Percentiles rank a stretch among this genome's conserved stretches.
Conservation (phyloP, 345 rosid species). For the Eucalyptus virginea region DNA sequence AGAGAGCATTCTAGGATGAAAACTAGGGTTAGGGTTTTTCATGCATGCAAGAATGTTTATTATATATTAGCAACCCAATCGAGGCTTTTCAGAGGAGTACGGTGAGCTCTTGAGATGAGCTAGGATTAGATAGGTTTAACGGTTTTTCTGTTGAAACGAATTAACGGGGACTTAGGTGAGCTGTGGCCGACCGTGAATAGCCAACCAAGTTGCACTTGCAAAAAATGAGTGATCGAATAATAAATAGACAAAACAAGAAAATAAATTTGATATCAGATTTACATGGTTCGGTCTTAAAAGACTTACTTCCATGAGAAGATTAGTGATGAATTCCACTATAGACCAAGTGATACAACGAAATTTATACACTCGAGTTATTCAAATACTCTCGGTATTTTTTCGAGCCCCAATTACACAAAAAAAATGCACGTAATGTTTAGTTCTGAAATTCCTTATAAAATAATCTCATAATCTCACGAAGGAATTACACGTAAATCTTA, state of each 20-base stretch:
- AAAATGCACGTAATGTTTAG: no score
- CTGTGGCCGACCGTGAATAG: not conserved
- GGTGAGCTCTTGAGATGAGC: not conserved
- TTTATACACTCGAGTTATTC: no score
- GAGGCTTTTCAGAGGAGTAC: not conserved
- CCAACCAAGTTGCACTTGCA: not conserved
- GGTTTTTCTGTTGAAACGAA: not conserved
- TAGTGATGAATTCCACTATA: accelerated
- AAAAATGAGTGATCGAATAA: no score
- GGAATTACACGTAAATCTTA: no score
- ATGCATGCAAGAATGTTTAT: not conserved
- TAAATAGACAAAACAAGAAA: no score
- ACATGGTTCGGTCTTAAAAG: accelerated
- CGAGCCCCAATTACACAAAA: no score
- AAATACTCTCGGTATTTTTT: no score
- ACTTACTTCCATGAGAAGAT: no score
- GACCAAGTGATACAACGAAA: no score
- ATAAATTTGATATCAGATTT: no score
- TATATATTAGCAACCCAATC: not conserved
- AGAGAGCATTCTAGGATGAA: not conserved
- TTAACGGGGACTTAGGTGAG: not conserved
- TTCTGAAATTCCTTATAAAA: no score
- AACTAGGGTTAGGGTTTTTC: not conserved
- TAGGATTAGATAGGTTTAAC: not conserved
- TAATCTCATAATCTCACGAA: accelerated